phyloP scores from a whole-genome alignment of 306 rosid genomes.

The Quercus wislizeni region DNA sequence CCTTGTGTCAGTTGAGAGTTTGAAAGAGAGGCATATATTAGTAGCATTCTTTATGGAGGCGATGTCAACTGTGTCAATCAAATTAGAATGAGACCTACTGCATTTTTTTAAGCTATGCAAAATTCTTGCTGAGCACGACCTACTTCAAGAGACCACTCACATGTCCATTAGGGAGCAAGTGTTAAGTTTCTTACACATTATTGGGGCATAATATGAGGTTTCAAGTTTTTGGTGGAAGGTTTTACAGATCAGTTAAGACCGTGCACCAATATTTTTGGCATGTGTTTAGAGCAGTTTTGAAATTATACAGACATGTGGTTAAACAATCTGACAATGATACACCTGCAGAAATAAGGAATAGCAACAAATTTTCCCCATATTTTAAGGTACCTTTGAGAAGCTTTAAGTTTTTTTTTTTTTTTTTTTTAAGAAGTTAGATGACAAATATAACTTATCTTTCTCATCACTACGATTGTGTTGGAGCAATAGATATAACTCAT shows the following conservation, averaged over 20 bases:
- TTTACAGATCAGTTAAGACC: background rate
- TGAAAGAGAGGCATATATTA: background rate
- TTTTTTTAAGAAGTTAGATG: background rate
- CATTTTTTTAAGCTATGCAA: background rate
- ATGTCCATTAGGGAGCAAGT: background rate
- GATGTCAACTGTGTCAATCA: background rate
- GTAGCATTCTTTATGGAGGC: background rate
- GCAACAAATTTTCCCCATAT: background rate
- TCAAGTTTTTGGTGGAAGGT: background rate
- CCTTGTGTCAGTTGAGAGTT: background rate
- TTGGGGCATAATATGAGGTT: background rate
- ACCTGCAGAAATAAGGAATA: background rate
- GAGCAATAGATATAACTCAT: background rate
- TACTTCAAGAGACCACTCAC: background rate
- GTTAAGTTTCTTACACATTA: background rate
- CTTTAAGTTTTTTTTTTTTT: background rate
- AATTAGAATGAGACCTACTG: background rate
- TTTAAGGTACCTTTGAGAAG: background rate
- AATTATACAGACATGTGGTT: background rate
- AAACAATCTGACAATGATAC: background rate
- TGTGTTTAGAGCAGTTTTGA: background rate
- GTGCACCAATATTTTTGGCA: background rate
- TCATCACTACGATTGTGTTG: background rate
- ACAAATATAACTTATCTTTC: background rate
- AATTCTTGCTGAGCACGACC: background rate